phyloP scores from a whole-genome alignment of 495 filamentous ascomycete genomes.

The Evansstolkia leycettana region DNA sequence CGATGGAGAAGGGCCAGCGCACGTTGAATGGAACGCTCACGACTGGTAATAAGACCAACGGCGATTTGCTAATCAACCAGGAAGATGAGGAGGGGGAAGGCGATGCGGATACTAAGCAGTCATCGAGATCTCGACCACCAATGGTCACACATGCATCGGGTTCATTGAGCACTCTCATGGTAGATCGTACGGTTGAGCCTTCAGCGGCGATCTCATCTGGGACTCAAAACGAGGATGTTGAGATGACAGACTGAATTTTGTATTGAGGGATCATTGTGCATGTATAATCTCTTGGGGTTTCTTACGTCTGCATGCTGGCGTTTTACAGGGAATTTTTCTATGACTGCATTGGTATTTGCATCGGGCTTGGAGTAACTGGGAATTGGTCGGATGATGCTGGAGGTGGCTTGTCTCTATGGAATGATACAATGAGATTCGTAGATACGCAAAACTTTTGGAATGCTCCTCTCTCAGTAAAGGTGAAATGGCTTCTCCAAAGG shows the following conservation, averaged over 20 bases:
- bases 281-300: constrained; percentile 2
- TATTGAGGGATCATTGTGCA: not conserved
- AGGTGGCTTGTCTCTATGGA: too few species aligned
- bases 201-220: not conserved
- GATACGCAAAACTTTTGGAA: too few species aligned
- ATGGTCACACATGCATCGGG: constrained; percentile 12
- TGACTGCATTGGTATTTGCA: too few species aligned
- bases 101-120: constrained; percentile 6
- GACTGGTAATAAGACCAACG: constrained; percentile 17
- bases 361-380: too few species aligned
- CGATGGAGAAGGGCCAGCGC: constrained; percentile 40
- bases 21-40: constrained; percentile 32
- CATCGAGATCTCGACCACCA: constrained; percentile 18
- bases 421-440: too few species aligned
- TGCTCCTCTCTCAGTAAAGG: too few species aligned
- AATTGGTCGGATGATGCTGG: constrained; percentile 1
- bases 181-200: constrained; percentile 22
- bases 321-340: too few species aligned
- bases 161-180: constrained; percentile 26
- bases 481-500: too few species aligned
- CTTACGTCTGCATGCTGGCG: not conserved
- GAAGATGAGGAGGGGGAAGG: too few species aligned
- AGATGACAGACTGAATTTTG: constrained; percentile 37
- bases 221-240: constrained; percentile 45
- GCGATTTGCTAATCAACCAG: constrained; percentile 4